Evolutionary conservation across 306 rosid genomes (phyloP), one percentile per base, ranked within the genome.

Genomic region (Prunus davidiana): DNA sequence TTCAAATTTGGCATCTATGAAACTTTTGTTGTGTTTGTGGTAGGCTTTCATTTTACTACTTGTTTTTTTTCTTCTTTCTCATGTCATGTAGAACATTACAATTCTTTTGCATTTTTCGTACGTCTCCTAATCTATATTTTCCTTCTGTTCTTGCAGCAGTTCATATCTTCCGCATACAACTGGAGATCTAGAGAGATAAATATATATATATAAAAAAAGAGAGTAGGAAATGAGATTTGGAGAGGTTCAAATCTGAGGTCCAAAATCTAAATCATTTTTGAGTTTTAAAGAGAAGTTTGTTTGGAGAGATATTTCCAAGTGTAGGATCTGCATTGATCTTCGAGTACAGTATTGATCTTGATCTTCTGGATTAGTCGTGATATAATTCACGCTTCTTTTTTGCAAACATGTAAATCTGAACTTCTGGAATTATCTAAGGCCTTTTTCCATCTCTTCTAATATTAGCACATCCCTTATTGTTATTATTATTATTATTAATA

Each of bases 111-210:
- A 38, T 2, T 38, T 38, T 38, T 38, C 43, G 2, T 38, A 38
- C 0, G 7, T 52, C 62, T 79, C 69, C 74, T 67, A 66, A 77
- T 64, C 56, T 58, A 12, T 43, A 54, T 80, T 78, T 60, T 45
- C 5, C 61, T 12, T 72, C 70, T 71, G n/a, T 25, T 58, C 45
- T 75, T 49, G 81, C 91, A 88, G 81, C 91, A 88, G 88, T 69
- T 85, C 50, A 45, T 83, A 61, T 81, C 72, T 30, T 54, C 58
- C 54, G 74, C 80, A 78, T 74, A 77, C 80, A 79, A 76, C 69
- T 76, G 79, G 68, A 69, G 74, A 66, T 46, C 20, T 22, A 76
- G 57, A 27, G 51, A 69, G 71, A 74, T 27, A 30, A 18, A 58
- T 73, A 47, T 12, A 82, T 75, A 71, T 34, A 32, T 4, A 34